Evolutionary conservation across 2,329 filamentous ascomycete species (phyloP), one percentile per base, ranked within the genome.

Genomic region (Fusarium acutatum): DNA sequence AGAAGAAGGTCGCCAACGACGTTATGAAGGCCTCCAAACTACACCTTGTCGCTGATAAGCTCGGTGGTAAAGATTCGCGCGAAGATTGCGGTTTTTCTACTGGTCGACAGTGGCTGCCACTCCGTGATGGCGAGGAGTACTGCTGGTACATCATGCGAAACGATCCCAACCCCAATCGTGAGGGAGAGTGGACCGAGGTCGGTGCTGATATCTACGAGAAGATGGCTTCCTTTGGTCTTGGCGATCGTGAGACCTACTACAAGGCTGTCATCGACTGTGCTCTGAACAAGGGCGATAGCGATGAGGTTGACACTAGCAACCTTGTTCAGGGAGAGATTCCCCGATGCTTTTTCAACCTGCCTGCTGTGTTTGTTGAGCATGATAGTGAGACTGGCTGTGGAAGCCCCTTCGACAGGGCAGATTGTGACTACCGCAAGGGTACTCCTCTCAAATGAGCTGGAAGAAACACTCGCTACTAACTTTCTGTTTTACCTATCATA

Each of bases 101-200:
- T 1, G 70, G 73, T 0, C 69, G 70, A 2, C 67, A 75, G 20
- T 75, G 73, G 73, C 10, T 75, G 4, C 20, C 52, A 0, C 62
- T 75, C 6, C 63, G 58, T 18, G 46, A 64, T 0, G 73, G 60
- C 0, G 60, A 74, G 3, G 67, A 75, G 17, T 71, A 75, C 46
- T 75, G 73, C 60, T 75, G 66, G 38, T 75, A 75, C 20, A 71
- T 75, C 12, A 72, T 72, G 73, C 57, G 63, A 5, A 69, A 75
- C 13, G 43, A 65, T 3, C 57, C 66, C 5, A 49, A 71, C 41
- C 52, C 40, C 4, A 68, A 43, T 35, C 41, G 60, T 4, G 22
- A 50, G 1, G 57, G 60, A 1, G 60, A 41, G 9, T 68, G 57
- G 69, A 26, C 41, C 3, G 72, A 75, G 8, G 70, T 60, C 3